A percentile compares a stretch with the other conserved stretches of the same genome.
Evolutionary conservation across 306 rosid genomes (phyloP).

Genomic region (Boehmeria nivea): DNA sequence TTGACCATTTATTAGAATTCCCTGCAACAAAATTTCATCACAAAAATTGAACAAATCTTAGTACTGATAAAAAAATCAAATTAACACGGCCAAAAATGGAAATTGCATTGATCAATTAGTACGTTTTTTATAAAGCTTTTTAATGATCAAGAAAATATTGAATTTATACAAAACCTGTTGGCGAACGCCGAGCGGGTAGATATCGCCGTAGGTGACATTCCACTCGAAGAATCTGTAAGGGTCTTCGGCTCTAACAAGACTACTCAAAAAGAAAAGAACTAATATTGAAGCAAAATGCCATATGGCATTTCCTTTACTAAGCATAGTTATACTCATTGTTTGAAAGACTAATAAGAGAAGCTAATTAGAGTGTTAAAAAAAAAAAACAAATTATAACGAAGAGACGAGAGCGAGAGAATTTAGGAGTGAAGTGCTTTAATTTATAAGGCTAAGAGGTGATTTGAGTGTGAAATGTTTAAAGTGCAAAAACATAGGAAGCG

Average conservation of each 20-base stretch:
- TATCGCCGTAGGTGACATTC: conserved; percentile 69
- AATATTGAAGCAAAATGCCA: conserved; percentile 16
- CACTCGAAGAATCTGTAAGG: conserved; percentile 75
- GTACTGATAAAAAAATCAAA: too few species aligned
- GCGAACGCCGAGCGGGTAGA: conserved; percentile 63
- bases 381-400: too few species aligned
- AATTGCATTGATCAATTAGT: too few species aligned
- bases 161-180: conserved; percentile 42
- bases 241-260: conserved; percentile 32
- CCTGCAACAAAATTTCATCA: conserved; percentile 44
- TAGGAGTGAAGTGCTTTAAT: too few species aligned
- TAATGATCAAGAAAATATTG: neutral
- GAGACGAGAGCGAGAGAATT: neutral
- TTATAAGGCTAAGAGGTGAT: neutral
- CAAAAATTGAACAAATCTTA: too few species aligned
- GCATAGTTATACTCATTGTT: too few species aligned
- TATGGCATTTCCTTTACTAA: neutral
- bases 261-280: conserved; percentile 18
- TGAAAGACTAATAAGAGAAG: too few species aligned
- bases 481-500: neutral
- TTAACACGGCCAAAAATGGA: too few species aligned
- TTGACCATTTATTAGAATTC: conserved; percentile 79
- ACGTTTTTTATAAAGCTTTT: neutral
- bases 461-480: neutral
- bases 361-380: too few species aligned